A percentile compares a stretch with the other conserved stretches of the same genome.
Evolutionary conservation across 331 rosid species (phyloP).

Genomic region (Prunus yedoensis): DNA sequence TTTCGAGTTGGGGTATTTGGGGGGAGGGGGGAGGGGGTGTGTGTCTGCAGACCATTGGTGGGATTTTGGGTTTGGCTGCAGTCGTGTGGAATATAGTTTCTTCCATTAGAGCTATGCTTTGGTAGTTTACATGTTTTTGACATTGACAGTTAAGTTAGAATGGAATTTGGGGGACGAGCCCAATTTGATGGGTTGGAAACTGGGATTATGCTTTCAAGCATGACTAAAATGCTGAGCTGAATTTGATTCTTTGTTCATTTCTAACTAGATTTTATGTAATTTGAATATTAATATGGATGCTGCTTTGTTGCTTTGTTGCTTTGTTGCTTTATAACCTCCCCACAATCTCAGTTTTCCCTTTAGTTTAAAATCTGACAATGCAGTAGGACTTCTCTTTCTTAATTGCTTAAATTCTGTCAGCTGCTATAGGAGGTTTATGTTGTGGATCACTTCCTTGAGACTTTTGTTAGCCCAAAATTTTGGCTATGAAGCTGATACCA

Average conservation of each 20-base stretch:
- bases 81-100: not conserved
- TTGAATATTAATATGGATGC: not conserved
- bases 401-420: not conserved
- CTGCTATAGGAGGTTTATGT: not conserved
- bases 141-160: not conserved
- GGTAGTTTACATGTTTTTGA: not conserved
- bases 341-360: not conserved
- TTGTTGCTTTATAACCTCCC: not conserved
- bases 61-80: not conserved
- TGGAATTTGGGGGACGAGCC: not conserved
- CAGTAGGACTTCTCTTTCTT: not conserved
- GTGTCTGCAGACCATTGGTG: not conserved
- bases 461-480: not conserved
- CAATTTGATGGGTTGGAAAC: not conserved
- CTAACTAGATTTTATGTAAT: not conserved
- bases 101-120: not conserved
- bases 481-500: not conserved
- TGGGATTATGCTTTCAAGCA: not conserved
- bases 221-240: not conserved
- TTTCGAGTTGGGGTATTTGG: not conserved
- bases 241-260: not conserved
- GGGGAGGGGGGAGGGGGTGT: not conserved
- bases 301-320: not conserved
- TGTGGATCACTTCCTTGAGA: not conserved
- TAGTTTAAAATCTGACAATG: not conserved